These are phyloP conservation scores for Phytophthora citricola DNA, from an alignment of 352 stramenopile genomes.

Conservation along the genomic window DNA sequence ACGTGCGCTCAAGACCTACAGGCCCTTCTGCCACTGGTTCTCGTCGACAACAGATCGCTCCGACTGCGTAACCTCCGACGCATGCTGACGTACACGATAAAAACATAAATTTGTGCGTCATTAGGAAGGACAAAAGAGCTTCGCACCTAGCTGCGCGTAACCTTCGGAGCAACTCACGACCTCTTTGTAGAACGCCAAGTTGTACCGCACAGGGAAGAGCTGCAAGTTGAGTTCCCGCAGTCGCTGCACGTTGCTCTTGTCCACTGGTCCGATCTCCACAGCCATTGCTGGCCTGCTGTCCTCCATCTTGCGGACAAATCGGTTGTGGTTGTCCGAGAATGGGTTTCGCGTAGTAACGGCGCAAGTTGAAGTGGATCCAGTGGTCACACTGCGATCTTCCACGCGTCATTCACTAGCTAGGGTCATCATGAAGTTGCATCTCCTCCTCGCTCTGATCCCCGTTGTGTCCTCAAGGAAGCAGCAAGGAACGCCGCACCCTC, in stretches of 20 bases:
- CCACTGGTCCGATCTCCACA: constrained; percentile 62
- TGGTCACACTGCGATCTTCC: constrained; percentile 21
- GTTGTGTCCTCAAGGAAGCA: neutral
- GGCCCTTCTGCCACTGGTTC: constrained; percentile 50
- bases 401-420: neutral
- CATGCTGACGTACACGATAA: constrained; percentile 51
- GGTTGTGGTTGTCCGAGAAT: too few relatives aligned
- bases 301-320: too few relatives aligned
- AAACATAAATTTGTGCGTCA: neutral
- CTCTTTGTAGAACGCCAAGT: constrained; percentile 93
- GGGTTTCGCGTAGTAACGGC: constrained; percentile 6
- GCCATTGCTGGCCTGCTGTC: neutral
- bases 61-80: constrained; percentile 82
- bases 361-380: constrained; percentile 27
- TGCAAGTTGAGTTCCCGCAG: constrained; percentile 90
- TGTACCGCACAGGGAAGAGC: constrained; percentile 95
- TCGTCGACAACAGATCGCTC: constrained; percentile 90
- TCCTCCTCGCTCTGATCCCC: constrained; percentile 4
- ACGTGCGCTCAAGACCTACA: constrained; percentile 57
- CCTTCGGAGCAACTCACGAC: constrained; percentile 71
- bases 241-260: constrained; percentile 69
- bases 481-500: neutral
- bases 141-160: constrained; percentile 58
- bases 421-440: constrained; percentile 13
- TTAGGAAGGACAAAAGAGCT: neutral